phyloP scores from a whole-genome alignment of 495 filamentous ascomycete genomes.

The Lasiosphaeria hispida region DNA sequence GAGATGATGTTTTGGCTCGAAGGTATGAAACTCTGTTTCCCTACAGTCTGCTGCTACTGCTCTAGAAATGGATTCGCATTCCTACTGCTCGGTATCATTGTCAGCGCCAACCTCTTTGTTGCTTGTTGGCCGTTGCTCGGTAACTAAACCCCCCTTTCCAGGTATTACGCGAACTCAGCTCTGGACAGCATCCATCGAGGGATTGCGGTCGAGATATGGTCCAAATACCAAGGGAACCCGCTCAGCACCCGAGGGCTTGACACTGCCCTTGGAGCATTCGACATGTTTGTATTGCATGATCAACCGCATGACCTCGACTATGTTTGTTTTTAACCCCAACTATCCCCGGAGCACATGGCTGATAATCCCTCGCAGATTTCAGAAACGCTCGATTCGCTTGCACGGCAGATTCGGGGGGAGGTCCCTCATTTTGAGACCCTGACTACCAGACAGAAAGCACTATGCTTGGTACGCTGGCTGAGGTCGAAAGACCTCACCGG shows the following conservation, averaged over 20 bases:
- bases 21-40: constrained; percentile 49
- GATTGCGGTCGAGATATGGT: constrained; percentile 76
- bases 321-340: constrained; percentile 41
- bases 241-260: constrained; percentile 52
- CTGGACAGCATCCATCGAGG: constrained; percentile 78
- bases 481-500: constrained; percentile 64
- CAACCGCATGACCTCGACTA: constrained; percentile 69
- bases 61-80: no score
- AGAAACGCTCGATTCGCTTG: constrained; percentile 60
- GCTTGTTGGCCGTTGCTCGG: neutral
- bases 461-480: constrained; percentile 65
- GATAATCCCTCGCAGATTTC: constrained; percentile 48
- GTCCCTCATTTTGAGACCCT: constrained; percentile 49
- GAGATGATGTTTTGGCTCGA: constrained; percentile 76
- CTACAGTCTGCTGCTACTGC: neutral
- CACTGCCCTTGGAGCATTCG: constrained; percentile 73
- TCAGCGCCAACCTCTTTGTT: neutral
- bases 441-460: constrained; percentile 63
- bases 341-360: neutral
- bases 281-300: constrained; percentile 78
- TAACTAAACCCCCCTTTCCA: constrained; percentile 29
- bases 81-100: no score
- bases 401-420: constrained; percentile 47
- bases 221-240: constrained; percentile 41
- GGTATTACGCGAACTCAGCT: constrained; percentile 70